phyloP scores from a whole-genome alignment of 768 basidiomycete species.

The Pisolithus microcarpus region DNA sequence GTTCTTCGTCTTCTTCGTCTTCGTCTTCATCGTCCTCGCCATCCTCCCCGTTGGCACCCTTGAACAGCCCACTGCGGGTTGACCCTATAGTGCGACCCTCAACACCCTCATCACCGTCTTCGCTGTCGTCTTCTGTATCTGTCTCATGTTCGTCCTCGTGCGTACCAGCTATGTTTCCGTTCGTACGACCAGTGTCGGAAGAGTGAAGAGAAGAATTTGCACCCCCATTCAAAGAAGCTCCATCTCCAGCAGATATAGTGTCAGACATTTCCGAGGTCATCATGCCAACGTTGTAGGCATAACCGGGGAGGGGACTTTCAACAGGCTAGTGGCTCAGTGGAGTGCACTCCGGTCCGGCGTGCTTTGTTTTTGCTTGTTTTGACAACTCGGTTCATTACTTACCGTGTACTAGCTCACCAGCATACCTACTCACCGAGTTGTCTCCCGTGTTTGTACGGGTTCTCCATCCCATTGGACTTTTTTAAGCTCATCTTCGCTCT shows the following conservation, averaged over 20 bases:
- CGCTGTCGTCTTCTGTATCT: slow-evolving; percentile 5
- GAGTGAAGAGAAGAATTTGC: neutral
- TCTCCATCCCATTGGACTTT: too few relatives aligned
- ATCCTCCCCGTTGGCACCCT: slow-evolving; percentile 6
- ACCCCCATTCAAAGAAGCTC: neutral
- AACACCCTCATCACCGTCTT: slow-evolving; percentile 2
- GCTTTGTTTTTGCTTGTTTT: too few relatives aligned
- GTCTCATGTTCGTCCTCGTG: neutral
- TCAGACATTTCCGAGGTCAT: neutral
- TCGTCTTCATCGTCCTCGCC: slow-evolving; percentile 45
- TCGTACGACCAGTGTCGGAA: slow-evolving; percentile 7
- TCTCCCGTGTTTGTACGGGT: too few relatives aligned
- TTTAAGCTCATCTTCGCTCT: too few relatives aligned
- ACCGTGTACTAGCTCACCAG: too few relatives aligned
- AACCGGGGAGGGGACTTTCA: neutral
- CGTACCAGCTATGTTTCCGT: slow-evolving; percentile 12
- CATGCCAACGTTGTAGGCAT: neutral
- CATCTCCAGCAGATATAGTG: neutral
- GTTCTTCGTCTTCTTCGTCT: slow-evolving; percentile 83
- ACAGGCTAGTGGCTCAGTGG: too few relatives aligned
- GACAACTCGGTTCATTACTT: too few relatives aligned
- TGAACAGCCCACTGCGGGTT: neutral
- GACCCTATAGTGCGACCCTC: slow-evolving; percentile 2
- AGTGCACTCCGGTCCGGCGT: too few relatives aligned
- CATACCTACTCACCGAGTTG: too few relatives aligned